These are phyloP conservation scores for Aaosphaeria arxii DNA, from an alignment of 2,329 filamentous ascomycete genomes.

Conservation along the genomic window DNA sequence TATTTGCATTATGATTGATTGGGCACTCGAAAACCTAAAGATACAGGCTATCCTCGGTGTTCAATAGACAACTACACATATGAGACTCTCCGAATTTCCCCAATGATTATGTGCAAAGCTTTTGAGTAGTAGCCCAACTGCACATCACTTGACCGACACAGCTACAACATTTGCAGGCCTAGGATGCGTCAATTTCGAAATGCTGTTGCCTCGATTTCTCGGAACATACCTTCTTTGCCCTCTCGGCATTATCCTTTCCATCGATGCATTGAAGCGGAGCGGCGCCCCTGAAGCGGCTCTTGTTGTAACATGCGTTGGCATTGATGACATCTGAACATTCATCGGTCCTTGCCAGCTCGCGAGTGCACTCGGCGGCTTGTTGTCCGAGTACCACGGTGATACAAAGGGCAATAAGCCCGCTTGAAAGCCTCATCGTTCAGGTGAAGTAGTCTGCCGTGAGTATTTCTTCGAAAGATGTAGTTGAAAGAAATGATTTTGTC, in stretches of 20 bases:
- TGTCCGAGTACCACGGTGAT: constrained; percentile 10
- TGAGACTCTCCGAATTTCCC: no score
- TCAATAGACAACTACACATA: no score
- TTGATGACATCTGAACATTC: constrained; percentile 29
- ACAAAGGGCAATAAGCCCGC: constrained; percentile 8
- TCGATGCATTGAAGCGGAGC: constrained; percentile 25
- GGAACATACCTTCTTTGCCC: constrained; percentile 18
- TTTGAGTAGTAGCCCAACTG: constrained; percentile 20
- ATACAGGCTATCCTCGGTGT: no score
- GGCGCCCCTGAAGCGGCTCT: constrained; percentile 18
- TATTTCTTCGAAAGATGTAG: neutral
- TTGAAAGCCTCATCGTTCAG: constrained; percentile 12
- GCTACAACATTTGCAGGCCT: constrained; percentile 31
- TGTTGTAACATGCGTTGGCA: constrained; percentile 32
- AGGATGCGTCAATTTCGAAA: neutral
- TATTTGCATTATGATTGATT: no score
- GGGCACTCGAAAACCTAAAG: no score
- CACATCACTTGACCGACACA: constrained; percentile 30
- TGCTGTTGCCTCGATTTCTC: neutral
- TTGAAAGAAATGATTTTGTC: neutral
- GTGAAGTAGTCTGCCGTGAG: neutral
- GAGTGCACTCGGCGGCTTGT: constrained; percentile 19
- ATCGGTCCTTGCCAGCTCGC: constrained; percentile 19
- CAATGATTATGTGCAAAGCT: neutral
- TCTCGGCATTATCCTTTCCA: constrained; percentile 17